Evolutionary conservation across 768 basidiomycete species (phyloP), one percentile per base, ranked within the genome.

Genomic region (Pholiota microspora): DNA sequence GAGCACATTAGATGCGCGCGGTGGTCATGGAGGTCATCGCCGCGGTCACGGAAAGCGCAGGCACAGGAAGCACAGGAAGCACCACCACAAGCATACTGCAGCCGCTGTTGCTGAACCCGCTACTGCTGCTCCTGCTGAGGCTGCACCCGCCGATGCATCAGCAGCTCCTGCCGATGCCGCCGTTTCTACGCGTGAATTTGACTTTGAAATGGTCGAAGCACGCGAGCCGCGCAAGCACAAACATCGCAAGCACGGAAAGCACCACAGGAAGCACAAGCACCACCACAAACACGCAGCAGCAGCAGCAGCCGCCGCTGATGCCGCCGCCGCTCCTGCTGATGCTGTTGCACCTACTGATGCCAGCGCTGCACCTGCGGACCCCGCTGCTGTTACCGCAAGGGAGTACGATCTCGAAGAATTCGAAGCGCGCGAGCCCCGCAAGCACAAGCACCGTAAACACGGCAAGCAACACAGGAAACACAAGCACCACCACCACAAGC

Each of bases 1-100:
- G 34, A 28, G 21, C 40, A 35, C 54, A 5, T 49, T 58, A 18
- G 57, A 55, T 42, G 49, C 57, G 2, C 57, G 57, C 12, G 34
- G 46, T 44, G 24, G 56, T 16, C 34, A 36, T 40, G 45, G 18
- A 3, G 1, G 18, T 5, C 16, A 21, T 40, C 18, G 38, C 4
- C 15, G 23, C 4, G n/a, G 7, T 18, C 36, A 18, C 36, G 18
- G 36, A 16, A 15, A 38, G 4, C n/a, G 36, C 3, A n/a, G 23
- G n/a, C 40, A 42, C 21, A 23, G 21, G 18, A 42, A 42, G 40
- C 40, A 40, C 18, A 16, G 23, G 3, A 40, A 21, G 38, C n/a
- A 40, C 4, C 15, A 15, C 16, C 15, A 9, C 16, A 16, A 42
- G 1, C 40, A n/a, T 21, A 21, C 40, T 4, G 40, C 38, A 4